These are phyloP conservation scores for Phytopythium sindhum DNA, from an alignment of 352 stramenopile genomes.

Conservation along the genomic window DNA sequence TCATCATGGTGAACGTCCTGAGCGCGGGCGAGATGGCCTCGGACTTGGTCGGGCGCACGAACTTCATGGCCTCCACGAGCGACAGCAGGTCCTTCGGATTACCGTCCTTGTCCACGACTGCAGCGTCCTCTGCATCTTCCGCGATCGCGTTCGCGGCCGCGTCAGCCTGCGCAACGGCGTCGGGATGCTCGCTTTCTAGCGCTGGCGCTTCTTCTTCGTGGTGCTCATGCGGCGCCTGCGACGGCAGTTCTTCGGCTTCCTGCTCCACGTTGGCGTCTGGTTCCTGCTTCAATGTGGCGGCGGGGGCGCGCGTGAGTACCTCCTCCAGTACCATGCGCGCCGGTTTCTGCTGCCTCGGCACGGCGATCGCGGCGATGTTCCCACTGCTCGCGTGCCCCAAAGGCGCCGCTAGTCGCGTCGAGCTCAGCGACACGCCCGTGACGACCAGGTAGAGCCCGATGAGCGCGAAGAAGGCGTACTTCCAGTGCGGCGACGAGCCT, in stretches of 20 bases:
- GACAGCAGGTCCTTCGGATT: not conserved
- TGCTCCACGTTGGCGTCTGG: constrained; percentile 9
- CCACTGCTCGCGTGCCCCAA: not conserved
- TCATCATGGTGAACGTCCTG: constrained; percentile 16
- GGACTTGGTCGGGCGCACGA: constrained; percentile 17
- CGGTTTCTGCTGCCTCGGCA: constrained; percentile 6
- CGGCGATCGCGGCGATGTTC: constrained; percentile 3
- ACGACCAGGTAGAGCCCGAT: constrained; percentile 21
- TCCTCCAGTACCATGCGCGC: constrained; percentile 5
- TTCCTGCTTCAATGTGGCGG: constrained; percentile 12
- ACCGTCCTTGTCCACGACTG: not conserved
- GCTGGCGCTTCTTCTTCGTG: constrained; percentile 1
- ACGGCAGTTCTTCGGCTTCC: constrained; percentile 15
- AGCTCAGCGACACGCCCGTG: constrained; percentile 15
- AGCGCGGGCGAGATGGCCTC: constrained; percentile 16
- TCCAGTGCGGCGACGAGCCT: constrained; percentile 14
- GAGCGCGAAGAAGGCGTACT: constrained; percentile 27
- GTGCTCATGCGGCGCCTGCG: not conserved
- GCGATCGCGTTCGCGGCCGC: constrained; percentile 1
- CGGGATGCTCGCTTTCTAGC: constrained; percentile 6
- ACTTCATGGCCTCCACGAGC: constrained; percentile 17
- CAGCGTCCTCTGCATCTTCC: constrained; percentile 4
- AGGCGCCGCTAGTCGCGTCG: not conserved
- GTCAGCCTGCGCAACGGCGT: constrained; percentile 2
- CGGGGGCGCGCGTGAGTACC: not conserved